Base-by-base conservation (phyloP, 768 basidiomycete genomes). In the Termitomyces eurrhizus region DNA sequence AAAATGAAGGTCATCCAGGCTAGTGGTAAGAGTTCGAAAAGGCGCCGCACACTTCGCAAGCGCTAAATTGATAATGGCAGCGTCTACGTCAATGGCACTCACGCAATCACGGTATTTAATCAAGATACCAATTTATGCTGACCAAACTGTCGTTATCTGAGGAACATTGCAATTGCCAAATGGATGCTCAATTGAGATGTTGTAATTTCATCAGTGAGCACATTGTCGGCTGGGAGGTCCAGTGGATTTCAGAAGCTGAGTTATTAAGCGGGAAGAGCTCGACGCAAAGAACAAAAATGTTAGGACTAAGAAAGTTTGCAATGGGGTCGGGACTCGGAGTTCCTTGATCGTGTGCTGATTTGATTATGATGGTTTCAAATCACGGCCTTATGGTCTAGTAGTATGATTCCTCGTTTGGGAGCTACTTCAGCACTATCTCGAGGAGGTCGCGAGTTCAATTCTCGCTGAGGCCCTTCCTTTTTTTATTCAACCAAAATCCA, bases 381-480 rank as follows among this genome's bases (percentile, higher is more conserved):
- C 49, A 33, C 4, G 62, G 62, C 62, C 55, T 63, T 63, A 60
- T 63, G 62, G 62, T 63, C 62, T 63, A 63, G 62, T 59, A 59
- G 62, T 41, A 62, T 62, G 62, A 62, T 62, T 62, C 62, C 62
- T 62, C 54, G 58, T 63, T 63, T 63, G 62, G 62, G 62, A 18
- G 29, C 32, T n/a, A n/a, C 0, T 4, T 42, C 11, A 7, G 3
- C 35, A 56, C 6, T 11, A 35, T 11, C 35, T 63, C 54, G 58
- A 63, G 62, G 62, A 63, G 62, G 62, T 63, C 62, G 35, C 48
- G 58, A 53, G 62, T 64, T 64, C 62, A 64, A 64, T 42, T 64
- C 59, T 56, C 61, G 39, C 35, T 57, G 61, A 62, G 56, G 58
- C 58, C 61, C 64, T 39, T 21, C 21, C 21, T 21, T 21, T 21